Base-by-base conservation (phyloP, 495 filamentous ascomycete genomes). In the Haplographium delicatum region DNA sequence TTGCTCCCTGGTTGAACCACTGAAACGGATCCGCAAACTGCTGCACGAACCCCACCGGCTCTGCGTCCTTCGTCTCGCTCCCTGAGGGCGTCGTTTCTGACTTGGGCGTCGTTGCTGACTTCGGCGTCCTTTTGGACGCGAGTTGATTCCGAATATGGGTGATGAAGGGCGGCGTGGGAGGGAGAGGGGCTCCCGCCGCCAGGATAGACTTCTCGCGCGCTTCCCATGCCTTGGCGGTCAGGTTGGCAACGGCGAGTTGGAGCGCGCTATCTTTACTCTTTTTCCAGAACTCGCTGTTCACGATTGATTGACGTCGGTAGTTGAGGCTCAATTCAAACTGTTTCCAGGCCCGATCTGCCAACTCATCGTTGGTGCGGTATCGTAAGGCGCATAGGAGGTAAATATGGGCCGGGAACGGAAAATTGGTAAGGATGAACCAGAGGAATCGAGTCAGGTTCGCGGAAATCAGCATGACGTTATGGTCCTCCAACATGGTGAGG, bases 311-410 rank as follows among this genome's bases (percentile, higher is more conserved):
- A 8, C 61, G 60, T 35, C 73, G 69, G 35, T 61, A 65, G 0
- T 55, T 46, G 50, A 70, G 74, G 15, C 66, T 58, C n/a, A 61
- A 44, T 5, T 63, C 59, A 15, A 75, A 51, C 16, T 63, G 53
- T 9, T 33, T 50, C 78, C 78, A 80, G 10, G 72, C 75, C 13
- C 72, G 67, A 30, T 79, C 75, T 26, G 74, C 72, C 15, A 78
- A 61, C 10, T 44, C 51, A 23, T 72, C 78, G 24, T 64, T 67
- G 3, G 67, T 73, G 35, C 72, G 70, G 11, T 63, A 57, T 40
- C 69, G 68, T 13, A 82, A 65, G 44, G 78, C 72, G 20, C 68
- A 72, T 0, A 72, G 57, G 51, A 79, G 61, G 56, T 72, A 79
- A 40, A 75, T 59, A 44, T 75, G 73, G 16, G 76, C 59, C 48